Conservation (phyloP, 1,284 basidiomycete species). For the Trichosporon sp. region DNA sequence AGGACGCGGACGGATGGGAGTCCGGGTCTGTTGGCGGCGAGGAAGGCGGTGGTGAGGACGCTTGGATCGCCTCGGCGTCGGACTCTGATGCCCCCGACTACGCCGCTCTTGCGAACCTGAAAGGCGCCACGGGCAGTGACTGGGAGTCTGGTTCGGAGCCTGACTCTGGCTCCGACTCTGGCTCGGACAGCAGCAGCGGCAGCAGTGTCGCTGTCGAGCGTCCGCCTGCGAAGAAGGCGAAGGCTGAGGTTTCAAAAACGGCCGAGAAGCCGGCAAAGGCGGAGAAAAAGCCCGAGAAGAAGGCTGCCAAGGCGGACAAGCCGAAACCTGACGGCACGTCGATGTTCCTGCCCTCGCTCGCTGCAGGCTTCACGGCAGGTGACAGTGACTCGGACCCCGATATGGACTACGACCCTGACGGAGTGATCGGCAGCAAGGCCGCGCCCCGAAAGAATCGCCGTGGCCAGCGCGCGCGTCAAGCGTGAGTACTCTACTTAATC, state of each 20-base stretch:
- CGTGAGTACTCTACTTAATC: slow-evolving; percentile 60
- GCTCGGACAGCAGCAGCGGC: not conserved
- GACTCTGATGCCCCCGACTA: slow-evolving; percentile 1
- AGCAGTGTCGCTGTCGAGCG: slow-evolving; percentile 20
- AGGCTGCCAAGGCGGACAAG: slow-evolving; percentile 23
- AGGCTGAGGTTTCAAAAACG: slow-evolving; percentile 14
- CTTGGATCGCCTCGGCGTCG: slow-evolving; percentile 5
- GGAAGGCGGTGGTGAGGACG: slow-evolving; percentile 13
- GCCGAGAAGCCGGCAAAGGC: slow-evolving; percentile 14
- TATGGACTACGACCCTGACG: slow-evolving; percentile 61
- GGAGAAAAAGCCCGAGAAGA: slow-evolving; percentile 23
- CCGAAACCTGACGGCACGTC: slow-evolving; percentile 52
- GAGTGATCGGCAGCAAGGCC: slow-evolving; percentile 50
- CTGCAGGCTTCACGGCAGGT: slow-evolving; percentile 76
- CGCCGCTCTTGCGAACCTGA: not conserved
- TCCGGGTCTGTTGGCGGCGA: slow-evolving; percentile 46
- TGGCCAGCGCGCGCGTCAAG: slow-evolving; percentile 83
- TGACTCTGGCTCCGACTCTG: slow-evolving; percentile 31
- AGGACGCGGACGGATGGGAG: slow-evolving; percentile 58
- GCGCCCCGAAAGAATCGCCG: slow-evolving; percentile 74
- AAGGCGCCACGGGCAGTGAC: not conserved
- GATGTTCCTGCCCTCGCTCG: slow-evolving; percentile 80
- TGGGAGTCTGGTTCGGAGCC: slow-evolving; percentile 14
- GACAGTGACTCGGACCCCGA: slow-evolving; percentile 71
- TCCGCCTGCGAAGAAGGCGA: slow-evolving; percentile 25